phyloP scores from a whole-genome alignment of 441 rosid species.

The Adansonia rubrostipa region DNA sequence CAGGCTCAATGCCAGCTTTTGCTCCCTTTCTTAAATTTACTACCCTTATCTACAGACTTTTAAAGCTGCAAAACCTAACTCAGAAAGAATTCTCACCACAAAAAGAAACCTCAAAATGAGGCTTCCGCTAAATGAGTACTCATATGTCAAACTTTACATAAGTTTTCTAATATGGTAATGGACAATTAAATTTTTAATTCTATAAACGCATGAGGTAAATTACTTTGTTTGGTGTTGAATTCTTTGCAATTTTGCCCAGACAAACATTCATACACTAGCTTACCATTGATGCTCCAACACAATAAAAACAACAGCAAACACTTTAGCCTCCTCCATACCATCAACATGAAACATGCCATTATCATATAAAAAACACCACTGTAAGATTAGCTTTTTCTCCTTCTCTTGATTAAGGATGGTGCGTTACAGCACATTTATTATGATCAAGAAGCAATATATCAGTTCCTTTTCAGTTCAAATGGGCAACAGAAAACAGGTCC shows the following conservation, averaged over 20 bases:
- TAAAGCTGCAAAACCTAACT: slow-evolving; percentile 6
- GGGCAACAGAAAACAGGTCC: background rate
- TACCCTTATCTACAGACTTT: background rate
- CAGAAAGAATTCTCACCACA: background rate
- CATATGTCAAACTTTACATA: background rate
- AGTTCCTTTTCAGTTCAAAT: background rate
- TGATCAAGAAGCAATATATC: background rate
- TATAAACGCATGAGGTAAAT: background rate
- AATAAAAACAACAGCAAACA: background rate
- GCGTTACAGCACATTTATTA: background rate
- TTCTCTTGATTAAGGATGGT: background rate
- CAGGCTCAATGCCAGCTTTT: background rate
- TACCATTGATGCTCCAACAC: background rate
- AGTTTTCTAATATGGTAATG: background rate
- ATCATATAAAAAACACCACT: background rate
- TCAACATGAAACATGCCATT: background rate
- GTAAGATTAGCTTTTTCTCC: background rate
- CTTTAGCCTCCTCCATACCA: background rate
- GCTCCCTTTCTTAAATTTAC: background rate
- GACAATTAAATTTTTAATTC: background rate
- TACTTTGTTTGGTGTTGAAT: background rate
- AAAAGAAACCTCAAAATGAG: background rate
- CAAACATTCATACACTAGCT: slow-evolving; percentile 1
- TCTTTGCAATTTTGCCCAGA: background rate
- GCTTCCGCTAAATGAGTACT: background rate